Evolutionary conservation across 2,329 filamentous ascomycete species (phyloP).

Genomic region (Trichoderma endophyticum): DNA sequence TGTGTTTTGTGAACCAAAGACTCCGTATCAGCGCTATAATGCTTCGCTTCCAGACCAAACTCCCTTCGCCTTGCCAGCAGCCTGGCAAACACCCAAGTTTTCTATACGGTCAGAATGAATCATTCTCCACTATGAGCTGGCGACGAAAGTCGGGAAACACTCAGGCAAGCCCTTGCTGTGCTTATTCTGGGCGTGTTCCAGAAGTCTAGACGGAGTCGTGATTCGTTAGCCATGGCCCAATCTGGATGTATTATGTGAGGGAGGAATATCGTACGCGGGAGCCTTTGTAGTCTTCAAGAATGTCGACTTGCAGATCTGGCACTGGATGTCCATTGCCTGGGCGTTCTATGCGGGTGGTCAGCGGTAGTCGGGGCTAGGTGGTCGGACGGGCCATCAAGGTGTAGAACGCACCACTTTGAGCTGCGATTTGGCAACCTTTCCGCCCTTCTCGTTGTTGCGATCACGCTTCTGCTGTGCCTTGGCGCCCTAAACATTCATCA

Average conservation of each 20-base stretch:
- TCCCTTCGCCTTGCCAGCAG: conserved; percentile 10
- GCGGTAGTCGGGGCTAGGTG: background rate
- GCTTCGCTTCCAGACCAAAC: conserved; percentile 19
- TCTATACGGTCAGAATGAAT: background rate
- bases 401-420: conserved; percentile 59
- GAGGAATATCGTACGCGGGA: conserved; percentile 55
- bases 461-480: conserved; percentile 71
- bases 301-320: conserved; percentile 71
- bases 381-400: background rate
- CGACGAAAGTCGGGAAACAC: conserved; percentile 60
- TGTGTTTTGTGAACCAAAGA: background rate
- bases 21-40: conserved; percentile 12
- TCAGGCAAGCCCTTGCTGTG: conserved; percentile 69
- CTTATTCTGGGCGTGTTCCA: conserved; percentile 71
- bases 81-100: background rate
- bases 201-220: conserved; percentile 47
- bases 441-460: conserved; percentile 65
- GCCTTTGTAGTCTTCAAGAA: conserved; percentile 75
- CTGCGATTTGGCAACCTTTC: conserved; percentile 60
- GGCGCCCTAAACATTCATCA: conserved; percentile 47
- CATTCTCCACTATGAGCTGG: background rate
- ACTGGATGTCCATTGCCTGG: conserved; percentile 73
- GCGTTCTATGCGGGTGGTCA: conserved; percentile 55
- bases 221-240: conserved; percentile 1
- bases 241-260: background rate